Conservation (phyloP, 2,329 filamentous ascomycete species). For the Colletotrichum lindemuthianum region DNA sequence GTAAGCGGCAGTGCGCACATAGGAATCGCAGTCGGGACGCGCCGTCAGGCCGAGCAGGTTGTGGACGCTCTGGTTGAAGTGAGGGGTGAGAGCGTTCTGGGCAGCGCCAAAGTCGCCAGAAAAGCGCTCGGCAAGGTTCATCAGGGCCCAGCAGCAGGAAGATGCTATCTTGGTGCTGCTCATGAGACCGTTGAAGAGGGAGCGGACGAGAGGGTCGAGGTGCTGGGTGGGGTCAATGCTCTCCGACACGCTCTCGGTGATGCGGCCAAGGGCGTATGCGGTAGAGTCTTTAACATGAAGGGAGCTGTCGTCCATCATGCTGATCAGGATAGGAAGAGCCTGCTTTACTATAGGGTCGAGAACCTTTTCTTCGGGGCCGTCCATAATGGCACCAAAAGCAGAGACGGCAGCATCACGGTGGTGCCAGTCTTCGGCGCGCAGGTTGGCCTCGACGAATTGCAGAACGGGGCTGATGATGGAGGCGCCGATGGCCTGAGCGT, state of each 20-base stretch:
- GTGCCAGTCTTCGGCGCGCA: conserved; percentile 94
- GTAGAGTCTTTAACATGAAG: conserved; percentile 95
- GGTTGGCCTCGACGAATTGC: conserved; percentile 89
- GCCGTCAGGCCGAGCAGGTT: conserved; percentile 88
- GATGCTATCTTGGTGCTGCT: conserved; percentile 96
- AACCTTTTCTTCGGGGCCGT: conserved; percentile 92
- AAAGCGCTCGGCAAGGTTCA: conserved; percentile 97
- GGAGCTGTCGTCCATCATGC: conserved; percentile 88
- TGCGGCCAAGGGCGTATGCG: conserved; percentile 93
- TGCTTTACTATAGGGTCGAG: conserved; percentile 96
- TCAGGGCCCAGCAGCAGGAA: conserved; percentile 98
- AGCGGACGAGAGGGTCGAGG: conserved; percentile 84
- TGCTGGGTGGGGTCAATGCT: conserved; percentile 88
- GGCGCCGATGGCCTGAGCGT: conserved; percentile 88
- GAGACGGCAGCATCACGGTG: conserved; percentile 94
- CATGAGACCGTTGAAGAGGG: conserved; percentile 88
- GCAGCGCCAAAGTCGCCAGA: conserved; percentile 82
- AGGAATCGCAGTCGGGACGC: conserved; percentile 82
- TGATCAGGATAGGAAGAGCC: conserved; percentile 89
- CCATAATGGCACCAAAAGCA: conserved; percentile 98
- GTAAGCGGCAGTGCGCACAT: conserved; percentile 93
- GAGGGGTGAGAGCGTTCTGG: conserved; percentile 85
- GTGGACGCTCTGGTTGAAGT: conserved; percentile 92
- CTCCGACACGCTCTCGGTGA: conserved; percentile 92
- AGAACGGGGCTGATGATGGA: conserved; percentile 89